Evolutionary conservation across 208 protist genomes (phyloP).

Genomic region (Herpetomonas tarakana): DNA sequence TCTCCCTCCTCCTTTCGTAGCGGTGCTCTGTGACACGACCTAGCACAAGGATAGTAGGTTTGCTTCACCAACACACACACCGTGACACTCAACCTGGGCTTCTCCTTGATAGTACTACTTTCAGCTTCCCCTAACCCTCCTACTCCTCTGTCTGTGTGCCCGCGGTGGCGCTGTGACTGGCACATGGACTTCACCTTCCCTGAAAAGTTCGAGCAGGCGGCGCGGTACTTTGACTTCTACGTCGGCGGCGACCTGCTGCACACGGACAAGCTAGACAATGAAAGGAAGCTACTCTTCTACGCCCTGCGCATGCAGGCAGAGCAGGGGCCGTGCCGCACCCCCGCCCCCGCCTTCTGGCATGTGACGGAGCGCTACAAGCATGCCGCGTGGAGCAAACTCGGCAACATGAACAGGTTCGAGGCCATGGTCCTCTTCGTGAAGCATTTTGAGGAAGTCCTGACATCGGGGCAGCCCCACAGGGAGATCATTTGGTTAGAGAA

Average conservation of each 20-base stretch:
- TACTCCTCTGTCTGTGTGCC: too few relatives aligned
- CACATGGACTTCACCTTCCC: constrained; percentile 75
- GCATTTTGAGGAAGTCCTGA: constrained; percentile 28
- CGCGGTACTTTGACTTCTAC: constrained; percentile 47
- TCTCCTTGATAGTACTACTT: too few relatives aligned
- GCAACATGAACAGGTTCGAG: constrained; percentile 63
- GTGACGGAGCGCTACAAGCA: constrained; percentile 63
- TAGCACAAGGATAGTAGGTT: too few relatives aligned
- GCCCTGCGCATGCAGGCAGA: constrained; percentile 70
- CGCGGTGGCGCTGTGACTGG: too few relatives aligned
- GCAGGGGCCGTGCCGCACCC: constrained; percentile 53
- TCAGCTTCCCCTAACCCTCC: too few relatives aligned
- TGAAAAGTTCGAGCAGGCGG: constrained; percentile 60
- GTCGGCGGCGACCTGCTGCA: constrained; percentile 49
- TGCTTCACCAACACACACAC: too few relatives aligned
- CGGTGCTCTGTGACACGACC: too few relatives aligned
- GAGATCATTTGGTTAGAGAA: constrained; percentile 1
- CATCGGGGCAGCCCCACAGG: constrained; percentile 5
- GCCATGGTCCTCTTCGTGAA: constrained; percentile 88
- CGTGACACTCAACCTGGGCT: too few relatives aligned
- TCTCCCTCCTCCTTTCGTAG: too few relatives aligned
- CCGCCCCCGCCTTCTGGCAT: constrained; percentile 63
- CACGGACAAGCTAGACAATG: constrained; percentile 38
- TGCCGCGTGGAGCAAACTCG: constrained; percentile 68
- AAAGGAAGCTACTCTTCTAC: constrained; percentile 71